Percentiles rank a stretch among this genome's conserved stretches.
These are phyloP conservation scores for Xerocomellus dryophilus DNA, from an alignment of 768 basidiomycete genomes.

Conservation along the genomic window DNA sequence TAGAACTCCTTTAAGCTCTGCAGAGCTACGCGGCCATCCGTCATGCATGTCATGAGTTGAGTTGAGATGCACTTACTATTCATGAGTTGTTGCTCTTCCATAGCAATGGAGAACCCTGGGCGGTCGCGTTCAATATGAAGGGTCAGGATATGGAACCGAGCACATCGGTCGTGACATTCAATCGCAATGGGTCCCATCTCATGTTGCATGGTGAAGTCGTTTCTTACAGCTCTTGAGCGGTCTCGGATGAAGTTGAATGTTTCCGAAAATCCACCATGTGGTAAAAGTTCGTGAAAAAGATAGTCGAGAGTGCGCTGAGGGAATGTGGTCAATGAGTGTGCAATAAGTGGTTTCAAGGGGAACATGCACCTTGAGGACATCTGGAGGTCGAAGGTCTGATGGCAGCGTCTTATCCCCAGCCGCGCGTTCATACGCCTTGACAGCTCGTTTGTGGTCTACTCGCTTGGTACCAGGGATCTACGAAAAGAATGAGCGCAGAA, in stretches of 20 bases:
- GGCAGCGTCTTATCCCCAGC: conserved; percentile 90
- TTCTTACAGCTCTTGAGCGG: conserved; percentile 83
- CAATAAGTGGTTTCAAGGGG: not conserved
- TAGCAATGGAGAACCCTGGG: conserved; percentile 53
- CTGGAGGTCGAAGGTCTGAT: conserved; percentile 87
- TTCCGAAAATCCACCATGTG: conserved; percentile 61
- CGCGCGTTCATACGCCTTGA: conserved; percentile 93
- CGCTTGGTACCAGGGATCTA: conserved; percentile 81
- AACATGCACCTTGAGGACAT: conserved; percentile 64
- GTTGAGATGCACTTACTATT: conserved; percentile 59
- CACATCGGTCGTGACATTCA: conserved; percentile 90
- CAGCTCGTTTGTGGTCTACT: conserved; percentile 82
- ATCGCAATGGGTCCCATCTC: conserved; percentile 74
- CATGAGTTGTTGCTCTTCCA: conserved; percentile 89
- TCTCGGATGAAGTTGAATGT: conserved; percentile 88
- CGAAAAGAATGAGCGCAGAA: conserved; percentile 35
- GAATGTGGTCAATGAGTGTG: not conserved
- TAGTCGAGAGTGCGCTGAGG: conserved; percentile 86
- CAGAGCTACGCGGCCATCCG: conserved; percentile 55
- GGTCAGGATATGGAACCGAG: conserved; percentile 87
- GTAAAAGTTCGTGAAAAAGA: conserved; percentile 80
- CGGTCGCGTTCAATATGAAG: conserved; percentile 63
- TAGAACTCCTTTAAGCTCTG: conserved; percentile 93
- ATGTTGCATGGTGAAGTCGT: conserved; percentile 94
- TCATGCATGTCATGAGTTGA: not conserved